These are phyloP conservation scores for Amoeboaphelidium occidentale DNA, from an alignment of 371 early-diverging fungal genomes.

Conservation along the genomic window DNA sequence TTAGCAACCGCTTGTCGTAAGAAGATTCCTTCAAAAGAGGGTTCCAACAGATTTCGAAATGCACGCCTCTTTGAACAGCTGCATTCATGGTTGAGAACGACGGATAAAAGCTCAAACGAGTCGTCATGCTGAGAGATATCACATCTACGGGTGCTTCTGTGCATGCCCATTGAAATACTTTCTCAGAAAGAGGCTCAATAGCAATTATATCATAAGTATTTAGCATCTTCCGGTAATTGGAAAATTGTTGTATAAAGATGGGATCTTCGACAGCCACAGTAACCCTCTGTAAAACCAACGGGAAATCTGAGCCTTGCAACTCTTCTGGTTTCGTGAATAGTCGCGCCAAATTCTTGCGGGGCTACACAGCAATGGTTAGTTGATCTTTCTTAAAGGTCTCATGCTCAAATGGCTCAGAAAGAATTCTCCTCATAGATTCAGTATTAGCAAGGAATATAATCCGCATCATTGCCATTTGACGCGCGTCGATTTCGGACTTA, in stretches of 20 bases:
- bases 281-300: background rate
- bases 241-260: background rate
- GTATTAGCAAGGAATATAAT: too few relatives aligned
- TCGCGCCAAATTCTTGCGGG: too few relatives aligned
- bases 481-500: too few relatives aligned
- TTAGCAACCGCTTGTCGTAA: too few relatives aligned
- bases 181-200: slow-evolving; percentile 48
- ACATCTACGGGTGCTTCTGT: slow-evolving; percentile 53
- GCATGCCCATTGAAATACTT: slow-evolving; percentile 50
- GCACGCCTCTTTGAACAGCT: slow-evolving; percentile 49
- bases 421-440: too few relatives aligned
- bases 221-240: background rate
- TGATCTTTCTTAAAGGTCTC: too few relatives aligned
- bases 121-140: slow-evolving; percentile 54
- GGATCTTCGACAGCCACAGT: background rate
- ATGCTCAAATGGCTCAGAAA: too few relatives aligned
- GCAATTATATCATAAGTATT: slow-evolving; percentile 50
- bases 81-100: slow-evolving; percentile 33
- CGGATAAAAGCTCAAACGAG: slow-evolving; percentile 41
- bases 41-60: slow-evolving; percentile 38
- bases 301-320: background rate
- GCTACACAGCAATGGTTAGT: too few relatives aligned
- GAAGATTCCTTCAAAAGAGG: too few relatives aligned
- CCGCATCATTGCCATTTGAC: too few relatives aligned
- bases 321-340: too few relatives aligned